Evolutionary conservation across 805 yeast genomes (phyloP), one percentile per base, ranked within the genome.

Genomic region (Metschnikowia baotianmanensis): DNA sequence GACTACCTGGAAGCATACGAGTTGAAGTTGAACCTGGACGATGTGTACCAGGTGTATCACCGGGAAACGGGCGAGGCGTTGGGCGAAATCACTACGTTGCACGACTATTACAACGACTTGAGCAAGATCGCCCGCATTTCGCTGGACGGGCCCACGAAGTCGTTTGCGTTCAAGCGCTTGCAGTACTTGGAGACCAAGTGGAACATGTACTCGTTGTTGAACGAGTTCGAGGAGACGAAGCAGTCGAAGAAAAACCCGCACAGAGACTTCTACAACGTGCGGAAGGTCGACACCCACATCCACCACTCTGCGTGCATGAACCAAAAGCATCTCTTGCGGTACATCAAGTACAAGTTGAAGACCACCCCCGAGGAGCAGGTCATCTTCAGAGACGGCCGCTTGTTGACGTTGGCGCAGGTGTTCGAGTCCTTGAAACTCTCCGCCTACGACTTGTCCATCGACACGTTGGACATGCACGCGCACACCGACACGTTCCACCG

Each of bases 251-350:
- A 81, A 45, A 90, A 90, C 51, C 98, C 98, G 4, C 99, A 93
- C 61, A 81, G 99, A 62, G 99, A 91, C 63, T 93, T 91, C 59
- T 91, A 91, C 67, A 91, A 91, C 57, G 96, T 89, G 31, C 80
- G 98, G 67, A 91, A 91, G 61, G 97, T 93, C 27, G 99, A 91
- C 59, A 93, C 98, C 15, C 99, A 93, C 72, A 96, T 93, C 54
- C 99, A 93, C 62, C 99, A 95, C 62, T 86, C 96, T 8, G 99
- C 99, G 9, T 90, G 97, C 63, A 95, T 95, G 98, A 95, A 95
- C 58, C 99, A 93, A 67, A 93, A 93, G 65, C 99, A 93, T 67
- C 69, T 93, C 55, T 71, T 93, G 50, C 82, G 99, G 55, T 93
- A 87, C 62, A 93, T 93, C 63, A 93, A 93, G 65, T 87, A 89